Conservation (phyloP, 2,329 filamentous ascomycete species). For the Aspergillus alliaceus region DNA sequence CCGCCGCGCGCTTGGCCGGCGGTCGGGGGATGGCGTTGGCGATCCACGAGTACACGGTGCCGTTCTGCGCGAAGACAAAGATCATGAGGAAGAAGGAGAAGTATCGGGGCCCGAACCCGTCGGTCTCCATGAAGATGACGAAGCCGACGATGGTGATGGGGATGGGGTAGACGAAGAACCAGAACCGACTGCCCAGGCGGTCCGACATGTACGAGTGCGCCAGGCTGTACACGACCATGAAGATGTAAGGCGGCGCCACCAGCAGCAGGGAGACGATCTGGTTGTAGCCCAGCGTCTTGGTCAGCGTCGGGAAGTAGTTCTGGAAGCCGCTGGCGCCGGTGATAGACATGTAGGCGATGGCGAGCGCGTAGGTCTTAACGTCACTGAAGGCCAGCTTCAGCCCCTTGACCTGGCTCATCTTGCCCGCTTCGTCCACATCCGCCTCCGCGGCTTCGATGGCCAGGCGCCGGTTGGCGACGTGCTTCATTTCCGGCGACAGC, state of each 20-base stretch:
- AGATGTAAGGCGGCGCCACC: constrained; percentile 55
- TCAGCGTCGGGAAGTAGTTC: constrained; percentile 58
- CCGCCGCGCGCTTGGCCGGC: constrained; percentile 56
- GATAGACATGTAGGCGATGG: constrained; percentile 50
- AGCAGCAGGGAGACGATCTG: constrained; percentile 52
- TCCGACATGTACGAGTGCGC: constrained; percentile 48
- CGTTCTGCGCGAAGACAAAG: constrained; percentile 58
- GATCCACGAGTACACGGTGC: constrained; percentile 53
- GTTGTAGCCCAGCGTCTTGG: constrained; percentile 44
- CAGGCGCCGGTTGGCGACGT: constrained; percentile 49
- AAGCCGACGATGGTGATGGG: constrained; percentile 53
- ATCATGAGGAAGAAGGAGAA: constrained; percentile 58
- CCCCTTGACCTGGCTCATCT: constrained; percentile 50
- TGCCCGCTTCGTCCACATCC: constrained; percentile 50
- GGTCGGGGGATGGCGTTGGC: constrained; percentile 53
- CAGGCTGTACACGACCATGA: constrained; percentile 53
- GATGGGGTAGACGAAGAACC: constrained; percentile 56
- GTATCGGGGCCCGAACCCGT: constrained; percentile 54
- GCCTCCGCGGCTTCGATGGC: constrained; percentile 53
- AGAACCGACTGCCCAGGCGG: constrained; percentile 48
- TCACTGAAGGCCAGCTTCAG: constrained; percentile 54
- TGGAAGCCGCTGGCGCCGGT: constrained; percentile 54
- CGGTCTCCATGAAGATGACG: constrained; percentile 55
- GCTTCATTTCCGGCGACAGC: constrained; percentile 46
- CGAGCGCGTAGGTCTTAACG: constrained; percentile 49